Evolutionary conservation across 2,329 filamentous ascomycete species (phyloP).

Genomic region (Penicillium paneum): DNA sequence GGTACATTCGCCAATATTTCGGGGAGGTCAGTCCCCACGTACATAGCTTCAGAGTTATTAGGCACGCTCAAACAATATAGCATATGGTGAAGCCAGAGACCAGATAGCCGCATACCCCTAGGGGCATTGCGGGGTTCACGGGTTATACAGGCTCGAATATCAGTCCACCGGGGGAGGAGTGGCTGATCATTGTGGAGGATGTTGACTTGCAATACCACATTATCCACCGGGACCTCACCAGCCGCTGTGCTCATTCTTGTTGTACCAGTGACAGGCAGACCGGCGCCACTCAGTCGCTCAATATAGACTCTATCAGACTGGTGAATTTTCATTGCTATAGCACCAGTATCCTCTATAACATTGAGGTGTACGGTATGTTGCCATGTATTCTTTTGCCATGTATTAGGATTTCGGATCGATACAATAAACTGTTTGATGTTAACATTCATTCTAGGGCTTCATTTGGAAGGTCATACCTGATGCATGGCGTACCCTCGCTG

Average conservation of each 20-base stretch:
- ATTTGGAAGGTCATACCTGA: not conserved
- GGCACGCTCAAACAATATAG: not conserved
- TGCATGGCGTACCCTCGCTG: accelerated
- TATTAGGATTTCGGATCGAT: not conserved
- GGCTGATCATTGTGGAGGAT: not conserved
- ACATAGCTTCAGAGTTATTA: not conserved
- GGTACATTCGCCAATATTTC: not conserved
- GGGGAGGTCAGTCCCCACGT: not conserved
- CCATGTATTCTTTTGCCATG: not conserved
- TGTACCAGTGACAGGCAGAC: not conserved
- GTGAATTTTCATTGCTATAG: not conserved
- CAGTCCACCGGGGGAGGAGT: not conserved
- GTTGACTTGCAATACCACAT: not conserved
- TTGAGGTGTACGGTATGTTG: not conserved
- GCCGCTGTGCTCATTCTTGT: not conserved
- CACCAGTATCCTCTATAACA: not conserved
- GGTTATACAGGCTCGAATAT: not conserved
- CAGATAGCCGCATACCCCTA: not conserved
- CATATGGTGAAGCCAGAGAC: not conserved
- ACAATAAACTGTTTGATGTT: not conserved
- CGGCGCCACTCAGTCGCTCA: not conserved
- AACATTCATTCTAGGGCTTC: not conserved
- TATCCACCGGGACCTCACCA: not conserved
- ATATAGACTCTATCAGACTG: accelerated
- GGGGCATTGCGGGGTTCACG: too few relatives aligned